A percentile compares a stretch with the other conserved stretches of the same genome.
Evolutionary conservation across 371 early-diverging fungal species (phyloP).

Genomic region (Massospora cicadina): DNA sequence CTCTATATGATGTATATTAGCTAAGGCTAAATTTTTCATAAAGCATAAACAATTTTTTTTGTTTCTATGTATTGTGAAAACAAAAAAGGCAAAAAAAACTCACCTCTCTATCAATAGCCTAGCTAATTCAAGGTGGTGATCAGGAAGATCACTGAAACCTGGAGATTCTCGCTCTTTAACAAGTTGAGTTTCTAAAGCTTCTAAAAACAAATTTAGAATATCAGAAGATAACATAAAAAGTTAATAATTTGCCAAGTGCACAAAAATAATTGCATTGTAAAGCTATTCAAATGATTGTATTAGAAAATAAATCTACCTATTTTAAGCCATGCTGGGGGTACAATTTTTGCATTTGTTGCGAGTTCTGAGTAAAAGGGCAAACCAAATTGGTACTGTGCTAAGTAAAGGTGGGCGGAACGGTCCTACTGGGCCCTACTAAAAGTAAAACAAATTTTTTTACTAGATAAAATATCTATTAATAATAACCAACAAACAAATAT

Average conservation of each 20-base stretch:
- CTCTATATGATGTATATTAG: slow-evolving; percentile 21
- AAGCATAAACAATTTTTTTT: no score
- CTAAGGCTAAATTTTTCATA: no score
- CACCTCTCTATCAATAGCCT: background rate
- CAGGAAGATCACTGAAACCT: background rate
- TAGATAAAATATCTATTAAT: background rate
- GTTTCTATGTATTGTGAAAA: background rate
- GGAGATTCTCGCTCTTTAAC: background rate
- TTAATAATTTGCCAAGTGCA: no score
- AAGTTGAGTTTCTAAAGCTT: background rate
- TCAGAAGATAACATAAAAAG: no score
- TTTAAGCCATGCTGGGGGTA: background rate
- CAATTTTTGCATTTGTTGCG: background rate
- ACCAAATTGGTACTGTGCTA: background rate
- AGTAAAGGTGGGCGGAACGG: background rate
- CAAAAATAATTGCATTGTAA: no score
- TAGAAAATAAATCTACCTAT: background rate
- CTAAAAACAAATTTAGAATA: background rate
- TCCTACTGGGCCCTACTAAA: background rate
- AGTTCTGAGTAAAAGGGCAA: background rate
- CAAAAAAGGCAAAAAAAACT: no score
- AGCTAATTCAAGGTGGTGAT: background rate
- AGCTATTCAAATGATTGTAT: no score
- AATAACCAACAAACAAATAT: background rate
- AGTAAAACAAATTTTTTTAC: background rate